phyloP scores from a whole-genome alignment of 495 filamentous ascomycete species.

The Neurospora pannonica region DNA sequence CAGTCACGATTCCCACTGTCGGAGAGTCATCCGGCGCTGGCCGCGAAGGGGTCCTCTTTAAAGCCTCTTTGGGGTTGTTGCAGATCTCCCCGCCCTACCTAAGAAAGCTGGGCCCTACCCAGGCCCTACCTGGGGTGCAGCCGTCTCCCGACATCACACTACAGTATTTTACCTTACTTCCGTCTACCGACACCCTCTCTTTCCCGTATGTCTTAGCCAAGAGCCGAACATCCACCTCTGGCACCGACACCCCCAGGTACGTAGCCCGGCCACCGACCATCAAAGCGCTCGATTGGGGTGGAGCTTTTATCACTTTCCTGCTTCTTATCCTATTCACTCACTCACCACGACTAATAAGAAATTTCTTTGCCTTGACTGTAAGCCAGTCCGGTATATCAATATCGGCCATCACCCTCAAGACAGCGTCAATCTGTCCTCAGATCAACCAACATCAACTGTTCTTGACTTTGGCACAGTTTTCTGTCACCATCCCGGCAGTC shows the following conservation, averaged over 20 bases:
- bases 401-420: constrained; percentile 10
- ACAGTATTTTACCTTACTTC: not conserved
- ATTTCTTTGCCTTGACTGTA: constrained; percentile 13
- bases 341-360: constrained; percentile 11
- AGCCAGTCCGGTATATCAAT: constrained; percentile 9
- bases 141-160: not conserved
- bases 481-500: not conserved
- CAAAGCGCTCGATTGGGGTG: constrained; percentile 13
- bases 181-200: constrained; percentile 3
- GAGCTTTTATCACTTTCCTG: constrained; percentile 10
- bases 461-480: not conserved
- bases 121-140: not conserved
- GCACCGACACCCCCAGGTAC: constrained; percentile 11
- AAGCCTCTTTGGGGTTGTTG: constrained; percentile 12
- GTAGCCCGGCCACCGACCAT: constrained; percentile 12
- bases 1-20: constrained; percentile 10
- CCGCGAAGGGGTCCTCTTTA: constrained; percentile 10
- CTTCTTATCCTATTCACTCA: constrained; percentile 9
- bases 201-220: constrained; percentile 18
- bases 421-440: not conserved
- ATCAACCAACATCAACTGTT: not conserved
- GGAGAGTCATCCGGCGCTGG: constrained; percentile 15
- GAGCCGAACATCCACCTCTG: constrained; percentile 2
- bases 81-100: constrained; percentile 18
- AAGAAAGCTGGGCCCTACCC: not conserved